Evolutionary conservation across 805 yeast species (phyloP).

Genomic region (Zygosaccharomyces pseudorouxii): DNA sequence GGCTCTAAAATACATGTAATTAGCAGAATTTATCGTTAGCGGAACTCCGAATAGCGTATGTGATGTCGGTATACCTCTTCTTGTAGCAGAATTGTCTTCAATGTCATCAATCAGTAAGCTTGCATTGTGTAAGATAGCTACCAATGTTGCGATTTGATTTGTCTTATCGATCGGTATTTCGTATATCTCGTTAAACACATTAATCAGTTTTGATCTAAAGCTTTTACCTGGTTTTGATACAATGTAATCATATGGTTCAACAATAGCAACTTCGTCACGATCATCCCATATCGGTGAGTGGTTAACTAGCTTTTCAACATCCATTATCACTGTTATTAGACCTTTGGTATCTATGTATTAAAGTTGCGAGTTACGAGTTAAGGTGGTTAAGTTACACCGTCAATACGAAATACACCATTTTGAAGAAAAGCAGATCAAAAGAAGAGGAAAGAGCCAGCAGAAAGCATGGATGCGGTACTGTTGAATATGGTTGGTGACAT

Average conservation of each 20-base stretch:
- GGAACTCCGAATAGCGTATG: conserved; percentile 76
- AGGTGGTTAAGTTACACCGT: too few relatives aligned
- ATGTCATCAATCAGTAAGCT: conserved; percentile 79
- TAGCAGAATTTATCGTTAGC: conserved; percentile 76
- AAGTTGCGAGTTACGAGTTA: not conserved
- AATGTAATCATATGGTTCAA: conserved; percentile 49
- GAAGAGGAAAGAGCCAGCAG: not conserved
- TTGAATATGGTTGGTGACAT: conserved; percentile 28
- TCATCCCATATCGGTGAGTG: conserved; percentile 29
- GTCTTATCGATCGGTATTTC: conserved; percentile 40
- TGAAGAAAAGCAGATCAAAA: not conserved
- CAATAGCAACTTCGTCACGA: conserved; percentile 29
- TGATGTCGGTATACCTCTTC: conserved; percentile 78
- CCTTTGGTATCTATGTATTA: not conserved
- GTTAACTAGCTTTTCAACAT: conserved; percentile 13
- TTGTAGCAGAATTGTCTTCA: conserved; percentile 66
- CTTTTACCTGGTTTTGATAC: conserved; percentile 53
- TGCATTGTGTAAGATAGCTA: conserved; percentile 61
- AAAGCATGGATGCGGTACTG: conserved; percentile 29
- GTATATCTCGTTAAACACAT: conserved; percentile 50
- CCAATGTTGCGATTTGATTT: conserved; percentile 40
- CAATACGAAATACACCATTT: too few relatives aligned
- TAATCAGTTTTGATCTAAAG: conserved; percentile 45
- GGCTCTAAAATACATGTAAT: conserved; percentile 74
- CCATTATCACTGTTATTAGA: conserved; percentile 2